Percentiles rank a stretch among this genome's conserved stretches.
Conservation (phyloP, 352 stramenopile genomes). For the Phytophthora colocasiae region DNA sequence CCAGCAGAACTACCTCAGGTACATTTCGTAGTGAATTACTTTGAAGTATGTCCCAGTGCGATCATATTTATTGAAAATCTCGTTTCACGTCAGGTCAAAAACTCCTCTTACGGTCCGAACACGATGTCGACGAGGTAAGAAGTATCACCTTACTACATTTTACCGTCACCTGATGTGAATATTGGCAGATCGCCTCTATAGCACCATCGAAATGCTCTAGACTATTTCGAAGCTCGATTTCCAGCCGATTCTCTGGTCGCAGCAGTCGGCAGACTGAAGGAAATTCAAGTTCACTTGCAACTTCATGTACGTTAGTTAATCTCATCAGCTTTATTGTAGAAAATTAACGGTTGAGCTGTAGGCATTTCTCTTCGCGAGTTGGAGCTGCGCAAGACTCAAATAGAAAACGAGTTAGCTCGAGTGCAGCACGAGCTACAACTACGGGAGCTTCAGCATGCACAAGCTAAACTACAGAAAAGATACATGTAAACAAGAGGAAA, state of each 20-base stretch:
- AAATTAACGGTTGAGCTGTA: slow-evolving; percentile 4
- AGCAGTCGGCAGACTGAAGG: neutral
- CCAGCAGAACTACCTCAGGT: too few species aligned
- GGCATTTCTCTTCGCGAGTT: slow-evolving; percentile 60
- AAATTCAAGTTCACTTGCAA: slow-evolving; percentile 36
- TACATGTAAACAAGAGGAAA: neutral
- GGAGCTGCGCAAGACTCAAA: slow-evolving; percentile 65
- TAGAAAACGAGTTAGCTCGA: slow-evolving; percentile 56
- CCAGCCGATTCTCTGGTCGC: slow-evolving; percentile 8
- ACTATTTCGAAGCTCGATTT: slow-evolving; percentile 14
- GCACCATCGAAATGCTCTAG: slow-evolving; percentile 14
- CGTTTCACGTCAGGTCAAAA: neutral
- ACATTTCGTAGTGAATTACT: too few species aligned
- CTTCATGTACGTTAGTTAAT: slow-evolving; percentile 40
- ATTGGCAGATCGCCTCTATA: slow-evolving; percentile 31
- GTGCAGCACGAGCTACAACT: slow-evolving; percentile 53
- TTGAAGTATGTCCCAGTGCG: too few species aligned
- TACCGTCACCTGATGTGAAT: neutral
- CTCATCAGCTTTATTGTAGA: neutral
- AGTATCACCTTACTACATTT: neutral
- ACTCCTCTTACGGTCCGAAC: slow-evolving; percentile 16
- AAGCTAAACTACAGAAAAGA: neutral
- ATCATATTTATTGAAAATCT: neutral
- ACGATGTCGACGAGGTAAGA: slow-evolving; percentile 15
- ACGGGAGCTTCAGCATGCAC: slow-evolving; percentile 28